Percentiles rank a stretch among this genome's conserved stretches.
Evolutionary conservation across 1,139 yeast species (phyloP).

Genomic region (Entelexis paramagnoliae): DNA sequence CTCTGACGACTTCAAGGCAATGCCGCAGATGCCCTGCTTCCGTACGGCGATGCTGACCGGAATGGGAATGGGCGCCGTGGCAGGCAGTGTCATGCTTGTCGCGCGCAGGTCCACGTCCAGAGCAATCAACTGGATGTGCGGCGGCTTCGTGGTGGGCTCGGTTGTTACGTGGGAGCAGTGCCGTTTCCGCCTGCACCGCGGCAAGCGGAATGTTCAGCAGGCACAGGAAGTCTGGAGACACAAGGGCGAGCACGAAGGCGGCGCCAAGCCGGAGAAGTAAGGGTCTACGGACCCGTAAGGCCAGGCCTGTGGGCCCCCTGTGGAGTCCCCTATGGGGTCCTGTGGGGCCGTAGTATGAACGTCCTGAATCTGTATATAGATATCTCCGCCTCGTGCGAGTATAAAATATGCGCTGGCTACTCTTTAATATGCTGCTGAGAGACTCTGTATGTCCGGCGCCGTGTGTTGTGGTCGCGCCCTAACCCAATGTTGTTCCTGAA

Average conservation of each 20-base stretch:
- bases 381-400: no score
- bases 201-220: conserved; percentile 45
- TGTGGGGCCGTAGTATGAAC: no score
- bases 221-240: conserved; percentile 23
- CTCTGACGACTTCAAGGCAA: conserved; percentile 46
- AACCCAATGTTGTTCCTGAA: no score
- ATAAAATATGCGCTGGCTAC: no score
- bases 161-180: conserved; percentile 92
- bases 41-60: conserved; percentile 84
- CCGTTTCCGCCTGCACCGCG: conserved; percentile 55
- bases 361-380: no score
- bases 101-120: conserved; percentile 53
- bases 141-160: conserved; percentile 71
- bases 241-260: conserved; percentile 1
- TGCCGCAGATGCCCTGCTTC: conserved; percentile 73
- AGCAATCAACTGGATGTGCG: conserved; percentile 73
- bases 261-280: background rate
- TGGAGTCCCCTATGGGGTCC: no score
- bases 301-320: no score
- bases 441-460: no score
- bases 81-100: conserved; percentile 53
- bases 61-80: conserved; percentile 70
- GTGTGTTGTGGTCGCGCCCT: no score
- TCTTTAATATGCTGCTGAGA: no score
- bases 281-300: no score